Conservation (phyloP, 2,329 filamentous ascomycete genomes). For the Pleochaeta shiraiana region DNA sequence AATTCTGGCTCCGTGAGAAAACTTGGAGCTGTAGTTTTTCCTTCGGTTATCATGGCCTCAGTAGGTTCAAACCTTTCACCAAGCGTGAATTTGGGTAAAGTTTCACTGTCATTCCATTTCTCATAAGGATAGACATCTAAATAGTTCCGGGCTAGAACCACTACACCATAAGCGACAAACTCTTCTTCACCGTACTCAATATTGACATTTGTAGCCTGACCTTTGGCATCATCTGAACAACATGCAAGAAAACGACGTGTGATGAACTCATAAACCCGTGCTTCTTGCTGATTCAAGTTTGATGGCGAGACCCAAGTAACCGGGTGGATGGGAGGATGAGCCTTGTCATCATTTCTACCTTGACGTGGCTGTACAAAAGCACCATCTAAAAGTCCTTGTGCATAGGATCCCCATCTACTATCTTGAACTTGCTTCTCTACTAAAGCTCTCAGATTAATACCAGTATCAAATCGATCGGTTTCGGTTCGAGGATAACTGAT, state of each 20-base stretch:
- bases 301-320: constrained; percentile 54
- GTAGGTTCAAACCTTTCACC: constrained; percentile 73
- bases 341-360: constrained; percentile 83
- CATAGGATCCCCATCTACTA: constrained; percentile 57
- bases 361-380: constrained; percentile 62
- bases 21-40: constrained; percentile 65
- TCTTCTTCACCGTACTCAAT: constrained; percentile 63
- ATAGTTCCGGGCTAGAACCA: constrained; percentile 77
- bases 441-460: constrained; percentile 60
- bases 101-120: constrained; percentile 75
- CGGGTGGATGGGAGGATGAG: constrained; percentile 92
- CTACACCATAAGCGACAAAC: constrained; percentile 65
- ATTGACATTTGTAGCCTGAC: constrained; percentile 69
- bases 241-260: constrained; percentile 82
- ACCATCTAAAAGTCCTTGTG: constrained; percentile 50
- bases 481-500: constrained; percentile 97
- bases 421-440: constrained; percentile 70
- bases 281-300: constrained; percentile 42
- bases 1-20: constrained; percentile 92
- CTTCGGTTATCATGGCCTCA: constrained; percentile 74
- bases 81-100: constrained; percentile 56
- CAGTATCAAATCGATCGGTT: constrained; percentile 85
- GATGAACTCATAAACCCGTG: constrained; percentile 77
- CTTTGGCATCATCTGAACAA: constrained; percentile 84
- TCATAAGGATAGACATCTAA: constrained; percentile 93